Evolutionary conservation across 106 monocot species (phyloP).

Genomic region (Dendrobium nobile): DNA sequence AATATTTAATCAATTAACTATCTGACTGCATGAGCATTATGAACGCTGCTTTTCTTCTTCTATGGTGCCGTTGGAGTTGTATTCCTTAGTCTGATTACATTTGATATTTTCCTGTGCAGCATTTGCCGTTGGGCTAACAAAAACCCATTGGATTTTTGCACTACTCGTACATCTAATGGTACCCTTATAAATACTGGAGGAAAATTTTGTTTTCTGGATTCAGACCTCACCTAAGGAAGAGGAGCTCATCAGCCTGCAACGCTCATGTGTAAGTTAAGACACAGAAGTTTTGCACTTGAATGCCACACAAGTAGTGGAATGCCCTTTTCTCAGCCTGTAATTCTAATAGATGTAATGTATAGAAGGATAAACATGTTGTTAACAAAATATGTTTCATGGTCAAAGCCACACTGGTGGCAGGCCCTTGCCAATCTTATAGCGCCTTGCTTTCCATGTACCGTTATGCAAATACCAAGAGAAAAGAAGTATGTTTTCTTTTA

Average conservation of each 20-base stretch:
- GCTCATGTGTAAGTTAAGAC: too few species aligned
- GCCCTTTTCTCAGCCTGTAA: conserved; percentile 8
- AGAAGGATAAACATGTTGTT: conserved; percentile 10
- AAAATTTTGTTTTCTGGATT: conserved; percentile 9
- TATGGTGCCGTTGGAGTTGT: too few species aligned
- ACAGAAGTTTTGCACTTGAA: too few species aligned
- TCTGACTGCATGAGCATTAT: too few species aligned
- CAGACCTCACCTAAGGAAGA: not conserved
- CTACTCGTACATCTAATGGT: conserved; percentile 12
- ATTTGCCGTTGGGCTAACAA: conserved; percentile 3
- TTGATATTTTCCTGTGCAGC: conserved; percentile 14
- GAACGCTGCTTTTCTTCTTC: too few species aligned
- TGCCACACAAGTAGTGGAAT: not conserved
- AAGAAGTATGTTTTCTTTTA: not conserved
- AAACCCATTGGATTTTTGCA: conserved; percentile 10
- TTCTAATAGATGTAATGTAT: conserved; percentile 7
- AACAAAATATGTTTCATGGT: conserved; percentile 23
- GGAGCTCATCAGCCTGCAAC: too few species aligned
- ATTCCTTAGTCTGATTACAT: too few species aligned
- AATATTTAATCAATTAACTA: too few species aligned
- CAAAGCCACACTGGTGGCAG: conserved; percentile 70
- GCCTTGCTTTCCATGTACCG: not conserved
- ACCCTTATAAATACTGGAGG: conserved; percentile 8
- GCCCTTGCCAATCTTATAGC: conserved; percentile 19
- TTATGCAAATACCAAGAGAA: conserved; percentile 1